These are phyloP conservation scores for Quercus mongolica DNA, from an alignment of 306 rosid species.

Conservation along the genomic window DNA sequence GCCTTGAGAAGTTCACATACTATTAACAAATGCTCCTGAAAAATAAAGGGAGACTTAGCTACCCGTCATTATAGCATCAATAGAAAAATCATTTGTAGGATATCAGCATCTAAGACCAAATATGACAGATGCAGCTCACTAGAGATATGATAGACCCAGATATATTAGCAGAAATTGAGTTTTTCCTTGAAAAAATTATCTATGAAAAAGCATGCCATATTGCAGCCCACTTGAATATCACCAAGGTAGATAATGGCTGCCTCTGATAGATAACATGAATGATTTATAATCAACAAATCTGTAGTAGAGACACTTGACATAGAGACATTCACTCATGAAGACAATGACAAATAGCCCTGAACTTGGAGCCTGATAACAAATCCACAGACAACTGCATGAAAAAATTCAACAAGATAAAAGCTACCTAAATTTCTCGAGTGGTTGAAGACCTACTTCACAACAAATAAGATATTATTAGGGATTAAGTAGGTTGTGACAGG, in stretches of 20 bases:
- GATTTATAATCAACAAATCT: background rate
- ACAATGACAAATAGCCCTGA: background rate
- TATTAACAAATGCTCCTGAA: constrained; percentile 94
- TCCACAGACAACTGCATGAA: background rate
- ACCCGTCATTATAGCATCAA: background rate
- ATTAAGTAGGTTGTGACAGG: background rate
- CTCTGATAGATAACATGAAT: background rate
- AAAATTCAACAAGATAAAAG: background rate
- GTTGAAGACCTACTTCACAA: background rate
- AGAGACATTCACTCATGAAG: background rate
- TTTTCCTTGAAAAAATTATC: background rate
- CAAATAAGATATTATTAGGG: background rate
- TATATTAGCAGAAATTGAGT: background rate
- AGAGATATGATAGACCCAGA: background rate
- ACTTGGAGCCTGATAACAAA: too few species aligned
- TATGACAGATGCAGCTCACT: background rate
- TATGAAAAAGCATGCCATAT: background rate
- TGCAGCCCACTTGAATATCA: background rate
- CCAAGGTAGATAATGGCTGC: too few species aligned
- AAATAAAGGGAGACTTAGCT: constrained; percentile 15
- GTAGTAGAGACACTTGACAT: background rate
- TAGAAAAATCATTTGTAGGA: background rate
- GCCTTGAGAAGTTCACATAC: constrained; percentile 98
- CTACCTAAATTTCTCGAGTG: background rate
- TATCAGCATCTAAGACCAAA: constrained; percentile 1